Conservation (phyloP, 495 filamentous ascomycete genomes). For the Thozetella sp. region DNA sequence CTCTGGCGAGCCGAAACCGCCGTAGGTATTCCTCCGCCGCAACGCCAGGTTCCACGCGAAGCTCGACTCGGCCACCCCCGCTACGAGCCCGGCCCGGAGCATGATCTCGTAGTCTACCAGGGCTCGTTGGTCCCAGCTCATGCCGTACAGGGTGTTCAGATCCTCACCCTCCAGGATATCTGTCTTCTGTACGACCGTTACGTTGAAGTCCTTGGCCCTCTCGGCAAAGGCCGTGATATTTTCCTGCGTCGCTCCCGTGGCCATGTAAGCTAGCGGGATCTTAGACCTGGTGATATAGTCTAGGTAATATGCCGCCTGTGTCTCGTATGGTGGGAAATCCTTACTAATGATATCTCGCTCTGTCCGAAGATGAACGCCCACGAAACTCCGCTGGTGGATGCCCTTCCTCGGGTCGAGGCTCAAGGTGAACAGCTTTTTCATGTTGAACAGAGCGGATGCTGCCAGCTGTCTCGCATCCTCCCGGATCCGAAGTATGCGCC, state of each 20-base stretch:
- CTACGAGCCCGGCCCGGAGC: constrained; percentile 24
- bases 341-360: constrained; percentile 15
- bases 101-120: constrained; percentile 41
- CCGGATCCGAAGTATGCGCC: constrained; percentile 25
- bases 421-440: constrained; percentile 19
- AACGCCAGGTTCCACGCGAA: constrained; percentile 37
- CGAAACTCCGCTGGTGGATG: constrained; percentile 14
- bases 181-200: constrained; percentile 27
- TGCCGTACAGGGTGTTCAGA: constrained; percentile 12
- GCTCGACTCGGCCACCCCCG: constrained; percentile 27
- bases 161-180: constrained; percentile 24
- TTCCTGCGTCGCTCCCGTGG: constrained; percentile 19
- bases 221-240: constrained; percentile 15
- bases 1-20: background rate
- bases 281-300: constrained; percentile 11
- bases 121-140: constrained; percentile 32
- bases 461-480: constrained; percentile 22
- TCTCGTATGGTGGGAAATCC: constrained; percentile 14
- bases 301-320: constrained; percentile 17
- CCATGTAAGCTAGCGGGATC: constrained; percentile 28
- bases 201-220: constrained; percentile 16
- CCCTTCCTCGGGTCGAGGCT: constrained; percentile 12
- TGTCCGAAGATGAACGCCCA: constrained; percentile 20
- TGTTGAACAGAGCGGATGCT: constrained; percentile 22
- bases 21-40: constrained; percentile 15